Evolutionary conservation across 345 rosid genomes (phyloP).

Genomic region (Syzygium aromaticum): DNA sequence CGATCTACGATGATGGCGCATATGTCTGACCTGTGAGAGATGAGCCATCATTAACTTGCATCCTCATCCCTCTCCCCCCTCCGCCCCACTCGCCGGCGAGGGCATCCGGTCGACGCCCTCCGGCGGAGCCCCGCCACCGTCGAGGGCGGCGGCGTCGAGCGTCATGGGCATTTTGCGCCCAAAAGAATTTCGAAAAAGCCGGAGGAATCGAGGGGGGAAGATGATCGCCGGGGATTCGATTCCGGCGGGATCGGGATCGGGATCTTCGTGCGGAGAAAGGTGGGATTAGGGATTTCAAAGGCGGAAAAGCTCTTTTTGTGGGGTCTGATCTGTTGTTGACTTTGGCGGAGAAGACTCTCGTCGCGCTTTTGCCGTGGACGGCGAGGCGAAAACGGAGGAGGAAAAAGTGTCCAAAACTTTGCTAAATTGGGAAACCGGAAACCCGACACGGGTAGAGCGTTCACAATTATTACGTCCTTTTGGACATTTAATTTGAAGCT

Average conservation of each 20-base stretch:
- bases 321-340: neutral
- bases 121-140: neutral
- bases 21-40: neutral
- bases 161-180: neutral
- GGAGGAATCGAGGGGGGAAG: neutral
- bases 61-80: conserved; percentile 17
- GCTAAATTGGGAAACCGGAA: neutral
- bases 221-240: neutral
- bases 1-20: rapidly evolving
- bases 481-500: no score
- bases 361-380: neutral
- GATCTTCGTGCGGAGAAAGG: neutral
- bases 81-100: neutral
- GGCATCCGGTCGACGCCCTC: neutral
- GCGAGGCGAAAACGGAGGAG: neutral
- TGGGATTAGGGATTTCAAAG: neutral
- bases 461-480: no score
- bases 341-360: no score
- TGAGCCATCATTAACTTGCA: no score
- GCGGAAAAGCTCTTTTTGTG: neutral
- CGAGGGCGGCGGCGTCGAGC: neutral
- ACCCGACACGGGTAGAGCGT: no score
- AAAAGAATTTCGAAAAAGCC: neutral
- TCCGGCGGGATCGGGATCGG: neutral
- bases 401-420: neutral